A percentile compares a stretch with the other conserved stretches of the same genome.
These are phyloP conservation scores for Talaromyces borbonicus DNA, from an alignment of 495 filamentous ascomycete genomes.

Conservation along the genomic window DNA sequence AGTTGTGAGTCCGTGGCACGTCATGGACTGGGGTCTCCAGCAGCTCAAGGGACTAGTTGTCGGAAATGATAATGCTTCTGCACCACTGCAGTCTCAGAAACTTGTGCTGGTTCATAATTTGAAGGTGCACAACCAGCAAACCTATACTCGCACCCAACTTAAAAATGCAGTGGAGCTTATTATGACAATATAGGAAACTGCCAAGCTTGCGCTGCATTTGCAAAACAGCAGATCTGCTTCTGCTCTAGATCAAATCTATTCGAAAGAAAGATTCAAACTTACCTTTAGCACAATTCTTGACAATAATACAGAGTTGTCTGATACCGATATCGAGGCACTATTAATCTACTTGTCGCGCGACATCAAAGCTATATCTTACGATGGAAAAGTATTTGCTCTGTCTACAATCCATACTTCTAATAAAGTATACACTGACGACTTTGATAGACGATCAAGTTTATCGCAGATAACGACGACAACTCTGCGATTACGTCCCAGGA, in stretches of 20 bases:
- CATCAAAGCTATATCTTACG: conserved; percentile 50
- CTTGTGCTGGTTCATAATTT: conserved; percentile 46
- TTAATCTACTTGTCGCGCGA: conserved; percentile 67
- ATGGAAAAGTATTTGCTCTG: conserved; percentile 43
- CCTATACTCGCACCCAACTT: no score
- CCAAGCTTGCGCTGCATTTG: conserved; percentile 34
- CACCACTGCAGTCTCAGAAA: conserved; percentile 22
- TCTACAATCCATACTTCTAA: neutral
- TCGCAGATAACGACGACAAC: conserved; percentile 33
- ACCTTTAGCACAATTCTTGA: conserved; percentile 46
- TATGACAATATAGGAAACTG: conserved; percentile 32
- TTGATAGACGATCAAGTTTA: conserved; percentile 63
- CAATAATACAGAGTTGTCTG: conserved; percentile 43
- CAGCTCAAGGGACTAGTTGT: conserved; percentile 55
- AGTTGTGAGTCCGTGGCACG: conserved; percentile 43
- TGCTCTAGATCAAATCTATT: conserved; percentile 55
- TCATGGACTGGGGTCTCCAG: conserved; percentile 67
- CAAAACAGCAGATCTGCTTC: conserved; percentile 28
- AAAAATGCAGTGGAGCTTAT: no score
- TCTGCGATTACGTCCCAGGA: conserved; percentile 62
- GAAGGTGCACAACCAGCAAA: conserved; percentile 22
- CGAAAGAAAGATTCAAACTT: conserved; percentile 51
- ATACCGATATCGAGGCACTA: conserved; percentile 57
- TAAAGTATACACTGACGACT: conserved; percentile 11
- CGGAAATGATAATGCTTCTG: conserved; percentile 21